Percentiles rank a stretch among this genome's conserved stretches.
Conservation (phyloP, 192 early-diverging fungal genomes). For the Phlyctochytrium arcticum region DNA sequence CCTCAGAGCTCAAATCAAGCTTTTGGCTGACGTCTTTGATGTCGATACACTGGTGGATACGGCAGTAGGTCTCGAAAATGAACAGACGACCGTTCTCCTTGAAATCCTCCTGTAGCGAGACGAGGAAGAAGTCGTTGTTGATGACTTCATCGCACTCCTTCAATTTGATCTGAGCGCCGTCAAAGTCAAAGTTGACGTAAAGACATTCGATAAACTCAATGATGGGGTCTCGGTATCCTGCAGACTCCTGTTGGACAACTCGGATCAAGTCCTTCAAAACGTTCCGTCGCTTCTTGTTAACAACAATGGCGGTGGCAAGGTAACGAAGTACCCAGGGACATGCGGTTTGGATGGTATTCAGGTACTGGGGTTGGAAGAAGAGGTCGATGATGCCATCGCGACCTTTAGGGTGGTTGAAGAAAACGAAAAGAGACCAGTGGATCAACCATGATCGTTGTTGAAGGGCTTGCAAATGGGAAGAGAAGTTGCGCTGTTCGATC, state of each 20-base stretch:
- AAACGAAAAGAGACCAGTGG: conserved; percentile 97
- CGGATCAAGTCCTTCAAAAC: conserved; percentile 86
- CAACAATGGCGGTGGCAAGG: conserved; percentile 84
- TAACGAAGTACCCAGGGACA: conserved; percentile 98
- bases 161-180: conserved; percentile 80
- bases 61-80: conserved; percentile 96
- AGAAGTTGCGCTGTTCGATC: conserved; percentile 71
- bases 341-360: conserved; percentile 96
- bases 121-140: conserved; percentile 88
- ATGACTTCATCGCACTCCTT: conserved; percentile 85
- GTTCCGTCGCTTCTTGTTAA: conserved; percentile 78
- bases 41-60: conserved; percentile 95
- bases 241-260: conserved; percentile 78
- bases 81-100: conserved; percentile 90
- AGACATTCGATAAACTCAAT: conserved; percentile 91
- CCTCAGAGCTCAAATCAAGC: conserved; percentile 80
- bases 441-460: conserved; percentile 91
- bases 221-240: conserved; percentile 78
- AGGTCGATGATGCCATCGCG: conserved; percentile 92
- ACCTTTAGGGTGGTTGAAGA: conserved; percentile 97
- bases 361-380: conserved; percentile 85
- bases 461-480: conserved; percentile 75
- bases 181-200: conserved; percentile 94
- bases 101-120: conserved; percentile 84
- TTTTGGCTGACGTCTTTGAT: conserved; percentile 78